Evolutionary conservation across 2,329 filamentous ascomycete genomes (phyloP).

Genomic region (Ophiostoma himal-ulmi): DNA sequence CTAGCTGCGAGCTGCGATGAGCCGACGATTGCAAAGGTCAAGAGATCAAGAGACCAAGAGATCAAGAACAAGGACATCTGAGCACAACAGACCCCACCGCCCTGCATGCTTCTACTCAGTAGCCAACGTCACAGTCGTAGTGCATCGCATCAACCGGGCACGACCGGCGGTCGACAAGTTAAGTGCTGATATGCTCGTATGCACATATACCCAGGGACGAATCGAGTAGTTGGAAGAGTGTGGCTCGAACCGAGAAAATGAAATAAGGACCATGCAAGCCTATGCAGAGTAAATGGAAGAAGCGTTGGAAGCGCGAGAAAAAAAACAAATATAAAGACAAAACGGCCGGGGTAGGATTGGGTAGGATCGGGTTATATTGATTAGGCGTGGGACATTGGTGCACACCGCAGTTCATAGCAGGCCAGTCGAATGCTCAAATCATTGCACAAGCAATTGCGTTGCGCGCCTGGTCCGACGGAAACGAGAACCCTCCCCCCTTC

Average conservation of each 20-base stretch:
- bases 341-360: neutral
- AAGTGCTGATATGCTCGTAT: neutral
- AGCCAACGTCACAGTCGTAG: neutral
- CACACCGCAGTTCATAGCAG: neutral
- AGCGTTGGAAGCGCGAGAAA: neutral
- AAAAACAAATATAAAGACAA: neutral
- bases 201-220: neutral
- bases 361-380: neutral
- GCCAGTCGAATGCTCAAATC: neutral
- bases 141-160: constrained; percentile 9
- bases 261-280: neutral
- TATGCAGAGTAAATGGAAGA: neutral
- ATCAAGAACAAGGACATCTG: neutral
- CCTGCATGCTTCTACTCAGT: neutral
- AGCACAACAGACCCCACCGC: neutral
- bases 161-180: neutral
- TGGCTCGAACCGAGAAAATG: constrained; percentile 1
- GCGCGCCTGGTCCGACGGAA: neutral
- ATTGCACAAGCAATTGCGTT: neutral
- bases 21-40: neutral
- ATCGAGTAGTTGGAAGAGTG: neutral
- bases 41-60: neutral
- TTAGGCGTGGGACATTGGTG: neutral
- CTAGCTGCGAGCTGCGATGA: neutral
- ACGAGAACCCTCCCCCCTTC: no score